Base-by-base conservation (phyloP, 192 early-diverging fungal genomes). In the Backusella luteola region DNA sequence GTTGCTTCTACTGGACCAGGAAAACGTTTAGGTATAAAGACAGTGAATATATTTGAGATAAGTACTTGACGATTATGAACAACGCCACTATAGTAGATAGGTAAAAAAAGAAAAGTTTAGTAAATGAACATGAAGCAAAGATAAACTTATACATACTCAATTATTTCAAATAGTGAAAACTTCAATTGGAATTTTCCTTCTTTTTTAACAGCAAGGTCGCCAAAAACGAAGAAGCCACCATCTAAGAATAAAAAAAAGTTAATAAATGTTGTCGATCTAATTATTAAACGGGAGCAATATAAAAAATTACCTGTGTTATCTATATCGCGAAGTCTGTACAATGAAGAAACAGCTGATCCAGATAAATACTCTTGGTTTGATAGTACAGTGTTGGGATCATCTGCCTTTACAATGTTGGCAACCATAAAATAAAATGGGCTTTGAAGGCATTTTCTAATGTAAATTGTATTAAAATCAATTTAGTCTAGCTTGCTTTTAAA, bases 351-450 rank as follows among this genome's bases (percentile, higher is more conserved):
- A 17, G 96, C 93, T 6, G 94, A 94, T 26, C 96, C 96, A 3
- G 94, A 91, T 29, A 95, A 89, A 19, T 93, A 92, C 4, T 92
- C 86, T 17, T 94, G 93, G 69, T 89, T 71, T 85, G 89, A 85
- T 86, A 93, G 69, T 19, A 82, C 73, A 73, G 95, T 92, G 49
- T 90, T 88, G 74, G 94, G 92, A 74, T 91, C 91, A 26, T 92
- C 88, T 67, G 88, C 86, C 66, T 74, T 78, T 76, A 97, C 90
- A 34, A 98, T 87, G 38, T 95, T 95, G 21, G 93, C 95, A 79
- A 95, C 97, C 94, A 97, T 95, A 83, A 98, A 98, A 80, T 95
- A 95, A 81, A 95, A 96, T 15, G 97, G 95, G 79, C 95, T 95
- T 75, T 93, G 91, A 49, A 89, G 83, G 71, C 83, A 83, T 32